Base-by-base conservation (phyloP, 192 early-diverging fungal species). In the Gryganskiella cystojenkinii region DNA sequence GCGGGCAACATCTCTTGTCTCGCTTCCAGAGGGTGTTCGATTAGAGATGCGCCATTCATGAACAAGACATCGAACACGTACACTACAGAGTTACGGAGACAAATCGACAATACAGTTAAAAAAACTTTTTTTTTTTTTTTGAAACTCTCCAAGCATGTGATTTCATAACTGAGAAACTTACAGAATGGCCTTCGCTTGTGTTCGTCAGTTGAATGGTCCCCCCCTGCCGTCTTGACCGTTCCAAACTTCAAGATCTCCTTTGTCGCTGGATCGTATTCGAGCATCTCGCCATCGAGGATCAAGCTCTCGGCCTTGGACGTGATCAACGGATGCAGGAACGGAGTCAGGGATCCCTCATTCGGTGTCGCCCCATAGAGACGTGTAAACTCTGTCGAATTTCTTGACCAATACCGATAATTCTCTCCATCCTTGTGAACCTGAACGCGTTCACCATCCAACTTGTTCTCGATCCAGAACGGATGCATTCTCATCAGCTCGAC, bases 241-340 rank as follows among this genome's bases (percentile, higher is more conserved):
- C 93, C 94, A 83, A 95, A 95, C 9, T 83, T 80, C 27, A 89
- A 80, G 75, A 89, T 89, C 1, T 78, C 54, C 30, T 89, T 85
- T 10, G 81, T 82, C n/a, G 80, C 78, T n/a, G 85, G 82, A 71
- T 93, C 88, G 65, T 85, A 94, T 13, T 87, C 90, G 35, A 93
- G 71, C 89, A 95, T 88, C 78, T 95, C 94, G 0, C 94, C 94
- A 80, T 95, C 94, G 35, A 95, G 71, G 71, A 95, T 91, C 46
- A 88, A 69, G 53, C 90, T 94, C 37, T 83, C 59, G 2, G 86
- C 82, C 33, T 79, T 76, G 2, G 71, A 57, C 35, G 83, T 71
- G 54, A 93, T 86, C 22, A 66, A 70, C 9, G 81, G 71, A 61
- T 85, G 65, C 20, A 93, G 87, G 62, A 81, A 81, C 3, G 80